Conservation (phyloP, 139 green algal species). For the Prasinococcaceae sp. region DNA sequence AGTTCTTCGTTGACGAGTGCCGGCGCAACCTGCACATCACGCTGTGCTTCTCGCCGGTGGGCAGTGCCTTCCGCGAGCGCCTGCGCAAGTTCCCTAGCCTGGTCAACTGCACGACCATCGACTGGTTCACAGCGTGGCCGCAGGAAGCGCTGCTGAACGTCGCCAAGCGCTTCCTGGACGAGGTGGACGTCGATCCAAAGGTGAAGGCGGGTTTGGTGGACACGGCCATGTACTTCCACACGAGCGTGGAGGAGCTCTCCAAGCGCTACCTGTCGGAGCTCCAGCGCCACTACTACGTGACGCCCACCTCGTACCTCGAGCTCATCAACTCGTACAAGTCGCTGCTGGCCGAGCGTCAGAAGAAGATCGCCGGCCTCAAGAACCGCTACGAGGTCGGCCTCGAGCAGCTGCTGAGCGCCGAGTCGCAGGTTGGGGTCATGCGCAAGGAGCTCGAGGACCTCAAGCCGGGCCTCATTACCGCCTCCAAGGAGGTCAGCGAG, state of each 20-base stretch:
- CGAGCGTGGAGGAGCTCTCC: constrained; percentile 27
- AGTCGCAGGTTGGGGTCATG: constrained; percentile 15
- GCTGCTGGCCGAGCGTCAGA: constrained; percentile 19
- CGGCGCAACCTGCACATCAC: constrained; percentile 53
- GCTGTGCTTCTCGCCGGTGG: constrained; percentile 48
- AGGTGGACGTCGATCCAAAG: constrained; percentile 12
- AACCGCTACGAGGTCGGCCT: constrained; percentile 26
- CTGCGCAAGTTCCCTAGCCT: constrained; percentile 61
- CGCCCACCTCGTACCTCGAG: constrained; percentile 35
- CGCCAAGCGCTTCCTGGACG: constrained; percentile 18
- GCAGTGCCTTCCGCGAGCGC: constrained; percentile 49
- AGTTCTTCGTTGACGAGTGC: constrained; percentile 58
- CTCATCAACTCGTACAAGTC: constrained; percentile 51
- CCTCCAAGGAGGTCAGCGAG: constrained; percentile 33
- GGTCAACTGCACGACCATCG: constrained; percentile 62
- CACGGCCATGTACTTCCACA: constrained; percentile 55
- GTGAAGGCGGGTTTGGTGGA: constrained; percentile 28
- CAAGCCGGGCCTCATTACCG: constrained; percentile 27
- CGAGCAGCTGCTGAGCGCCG: constrained; percentile 15
- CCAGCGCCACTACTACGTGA: constrained; percentile 47
- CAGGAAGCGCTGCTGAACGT: constrained; percentile 29
- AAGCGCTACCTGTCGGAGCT: constrained; percentile 20
- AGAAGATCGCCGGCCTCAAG: constrained; percentile 5
- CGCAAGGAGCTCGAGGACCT: constrained; percentile 22
- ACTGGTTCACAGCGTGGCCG: constrained; percentile 48